These are phyloP conservation scores for Mortierella sp. DNA, from an alignment of 371 early-diverging fungal species.

Conservation along the genomic window DNA sequence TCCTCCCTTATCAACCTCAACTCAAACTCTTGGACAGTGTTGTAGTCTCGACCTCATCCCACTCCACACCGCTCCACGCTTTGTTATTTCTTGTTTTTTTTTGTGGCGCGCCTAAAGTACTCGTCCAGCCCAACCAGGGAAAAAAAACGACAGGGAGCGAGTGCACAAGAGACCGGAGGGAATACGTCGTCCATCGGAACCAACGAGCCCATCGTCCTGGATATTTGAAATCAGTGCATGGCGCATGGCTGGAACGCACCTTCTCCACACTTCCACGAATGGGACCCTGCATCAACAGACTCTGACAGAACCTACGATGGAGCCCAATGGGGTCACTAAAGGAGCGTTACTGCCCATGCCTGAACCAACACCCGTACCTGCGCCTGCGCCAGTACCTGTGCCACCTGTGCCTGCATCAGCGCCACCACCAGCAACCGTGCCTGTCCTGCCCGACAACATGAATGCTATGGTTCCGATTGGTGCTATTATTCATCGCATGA, in stretches of 20 bases:
- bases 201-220: background rate
- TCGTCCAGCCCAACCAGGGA: background rate
- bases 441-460: constrained; percentile 41
- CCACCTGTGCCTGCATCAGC: constrained; percentile 3
- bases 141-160: constrained; percentile 2
- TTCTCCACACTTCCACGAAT: constrained; percentile 37
- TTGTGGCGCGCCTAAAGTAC: constrained; percentile 3
- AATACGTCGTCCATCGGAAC: constrained; percentile 10
- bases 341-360: constrained; percentile 24
- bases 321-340: constrained; percentile 44
- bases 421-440: constrained; percentile 14
- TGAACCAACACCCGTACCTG: constrained; percentile 12
- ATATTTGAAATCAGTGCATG: constrained; percentile 28
- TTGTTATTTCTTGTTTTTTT: background rate
- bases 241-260: constrained; percentile 53
- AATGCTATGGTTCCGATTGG: constrained; percentile 70
- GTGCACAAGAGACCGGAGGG: constrained; percentile 14
- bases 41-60: background rate
- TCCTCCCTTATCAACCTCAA: background rate
- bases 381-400: background rate
- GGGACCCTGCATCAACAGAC: constrained; percentile 23
- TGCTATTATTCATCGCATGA: constrained; percentile 68
- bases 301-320: constrained; percentile 40
- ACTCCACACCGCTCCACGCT: background rate
- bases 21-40: background rate